Percentiles rank a stretch among this genome's conserved stretches.
These are phyloP conservation scores for Emmonsiellopsis sp. DNA, from an alignment of 2,329 filamentous ascomycete genomes.

Conservation along the genomic window DNA sequence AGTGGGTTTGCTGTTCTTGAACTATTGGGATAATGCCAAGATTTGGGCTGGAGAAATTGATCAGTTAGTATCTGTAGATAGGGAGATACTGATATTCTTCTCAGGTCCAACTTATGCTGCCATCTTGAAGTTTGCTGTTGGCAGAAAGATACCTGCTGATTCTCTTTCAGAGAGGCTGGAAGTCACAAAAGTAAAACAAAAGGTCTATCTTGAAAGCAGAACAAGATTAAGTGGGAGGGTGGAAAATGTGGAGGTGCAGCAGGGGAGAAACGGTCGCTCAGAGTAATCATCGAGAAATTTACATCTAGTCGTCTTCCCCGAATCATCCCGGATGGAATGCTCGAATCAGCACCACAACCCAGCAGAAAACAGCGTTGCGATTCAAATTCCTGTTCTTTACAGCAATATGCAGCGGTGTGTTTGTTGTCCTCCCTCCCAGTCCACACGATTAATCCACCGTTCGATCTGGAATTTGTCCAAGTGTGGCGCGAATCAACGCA, in stretches of 20 bases:
- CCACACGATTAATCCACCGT: no score
- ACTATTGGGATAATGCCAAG: background rate
- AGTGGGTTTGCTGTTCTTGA: background rate
- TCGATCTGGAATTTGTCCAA: no score
- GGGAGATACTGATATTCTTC: background rate
- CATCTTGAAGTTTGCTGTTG: background rate
- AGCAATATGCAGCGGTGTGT: no score
- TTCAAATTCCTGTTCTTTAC: no score
- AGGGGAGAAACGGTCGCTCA: background rate
- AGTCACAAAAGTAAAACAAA: no score
- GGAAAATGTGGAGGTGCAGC: background rate
- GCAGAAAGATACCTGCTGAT: background rate
- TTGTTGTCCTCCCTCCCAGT: no score
- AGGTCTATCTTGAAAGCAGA: background rate
- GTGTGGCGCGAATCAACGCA: no score
- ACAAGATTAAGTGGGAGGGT: background rate
- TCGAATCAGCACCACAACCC: no score
- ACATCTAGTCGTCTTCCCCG: no score
- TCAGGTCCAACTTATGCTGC: background rate
- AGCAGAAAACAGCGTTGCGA: no score
- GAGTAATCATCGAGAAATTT: background rate
- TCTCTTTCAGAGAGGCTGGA: background rate
- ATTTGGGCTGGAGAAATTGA: background rate
- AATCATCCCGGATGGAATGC: no score
- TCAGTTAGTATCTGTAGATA: background rate